Percentiles rank a stretch among this genome's conserved stretches.
phyloP scores from a whole-genome alignment of 2,329 filamentous ascomycete species.

The Chaetothyriales sp. region DNA sequence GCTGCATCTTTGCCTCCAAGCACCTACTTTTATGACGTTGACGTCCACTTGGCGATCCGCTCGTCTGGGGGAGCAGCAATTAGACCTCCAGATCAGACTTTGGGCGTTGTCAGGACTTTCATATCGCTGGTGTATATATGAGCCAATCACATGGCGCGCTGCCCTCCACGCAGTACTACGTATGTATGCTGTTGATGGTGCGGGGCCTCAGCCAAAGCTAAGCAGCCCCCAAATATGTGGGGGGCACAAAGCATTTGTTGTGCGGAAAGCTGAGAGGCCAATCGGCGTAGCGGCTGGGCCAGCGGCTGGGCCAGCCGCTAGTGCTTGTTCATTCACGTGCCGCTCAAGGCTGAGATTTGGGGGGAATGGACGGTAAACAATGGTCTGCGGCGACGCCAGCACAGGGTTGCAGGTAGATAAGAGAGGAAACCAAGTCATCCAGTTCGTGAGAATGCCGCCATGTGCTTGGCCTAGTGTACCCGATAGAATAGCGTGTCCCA shows the following conservation, averaged over 20 bases:
- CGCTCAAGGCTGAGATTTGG: neutral
- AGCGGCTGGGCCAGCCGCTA: too few relatives aligned
- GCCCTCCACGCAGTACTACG: too few relatives aligned
- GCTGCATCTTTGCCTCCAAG: slow-evolving; percentile 25
- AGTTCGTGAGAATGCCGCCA: too few relatives aligned
- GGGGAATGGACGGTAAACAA: too few relatives aligned
- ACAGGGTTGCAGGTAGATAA: too few relatives aligned
- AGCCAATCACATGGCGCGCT: neutral
- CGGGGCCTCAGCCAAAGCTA: too few relatives aligned
- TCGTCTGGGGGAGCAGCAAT: neutral
- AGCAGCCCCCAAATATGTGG: too few relatives aligned
- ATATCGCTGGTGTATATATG: neutral
- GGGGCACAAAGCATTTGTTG: too few relatives aligned
- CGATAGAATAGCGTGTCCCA: neutral
- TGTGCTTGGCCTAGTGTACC: neutral
- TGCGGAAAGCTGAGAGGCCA: too few relatives aligned
- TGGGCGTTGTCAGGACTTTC: neutral
- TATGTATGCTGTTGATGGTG: too few relatives aligned
- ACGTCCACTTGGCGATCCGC: neutral
- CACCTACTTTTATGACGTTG: neutral
- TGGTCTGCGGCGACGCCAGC: too few relatives aligned
- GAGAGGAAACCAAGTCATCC: neutral
- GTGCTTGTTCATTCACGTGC: neutral
- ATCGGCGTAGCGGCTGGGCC: too few relatives aligned
- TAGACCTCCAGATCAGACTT: neutral